phyloP scores from a whole-genome alignment of 768 basidiomycete species.

The Agaricus sinodeliciosus region DNA sequence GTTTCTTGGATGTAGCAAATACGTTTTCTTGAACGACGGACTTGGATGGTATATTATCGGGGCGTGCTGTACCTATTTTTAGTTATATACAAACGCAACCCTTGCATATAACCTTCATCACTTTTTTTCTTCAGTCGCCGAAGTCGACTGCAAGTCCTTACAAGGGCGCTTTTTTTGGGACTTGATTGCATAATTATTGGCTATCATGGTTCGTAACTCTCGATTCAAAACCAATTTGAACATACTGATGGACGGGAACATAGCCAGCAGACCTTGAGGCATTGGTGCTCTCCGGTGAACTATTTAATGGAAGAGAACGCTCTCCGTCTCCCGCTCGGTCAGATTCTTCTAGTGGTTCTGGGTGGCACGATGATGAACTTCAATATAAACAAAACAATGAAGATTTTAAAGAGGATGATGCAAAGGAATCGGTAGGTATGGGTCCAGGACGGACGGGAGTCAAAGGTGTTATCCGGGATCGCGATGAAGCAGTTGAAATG shows the following conservation, averaged over 20 bases:
- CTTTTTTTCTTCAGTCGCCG: background rate
- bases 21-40: background rate
- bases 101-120: no score
- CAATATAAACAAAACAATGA: conserved; percentile 28
- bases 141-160: background rate
- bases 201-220: conserved; percentile 5
- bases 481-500: conserved; percentile 56
- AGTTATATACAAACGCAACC: no score
- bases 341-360: conserved; percentile 46
- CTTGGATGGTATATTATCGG: no score
- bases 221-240: background rate
- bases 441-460: conserved; percentile 83
- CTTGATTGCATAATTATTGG: background rate
- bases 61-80: no score
- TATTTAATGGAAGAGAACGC: conserved; percentile 51
- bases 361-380: conserved; percentile 49
- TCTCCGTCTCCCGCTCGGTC: conserved; percentile 61
- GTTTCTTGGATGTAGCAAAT: background rate
- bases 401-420: conserved; percentile 23
- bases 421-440: conserved; percentile 67
- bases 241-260: background rate
- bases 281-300: conserved; percentile 69
- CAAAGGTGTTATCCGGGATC: conserved; percentile 83
- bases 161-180: background rate
- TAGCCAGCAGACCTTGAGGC: conserved; percentile 53